Conservation (phyloP, 2,329 filamentous ascomycete species). For the Fusarium longipes region DNA sequence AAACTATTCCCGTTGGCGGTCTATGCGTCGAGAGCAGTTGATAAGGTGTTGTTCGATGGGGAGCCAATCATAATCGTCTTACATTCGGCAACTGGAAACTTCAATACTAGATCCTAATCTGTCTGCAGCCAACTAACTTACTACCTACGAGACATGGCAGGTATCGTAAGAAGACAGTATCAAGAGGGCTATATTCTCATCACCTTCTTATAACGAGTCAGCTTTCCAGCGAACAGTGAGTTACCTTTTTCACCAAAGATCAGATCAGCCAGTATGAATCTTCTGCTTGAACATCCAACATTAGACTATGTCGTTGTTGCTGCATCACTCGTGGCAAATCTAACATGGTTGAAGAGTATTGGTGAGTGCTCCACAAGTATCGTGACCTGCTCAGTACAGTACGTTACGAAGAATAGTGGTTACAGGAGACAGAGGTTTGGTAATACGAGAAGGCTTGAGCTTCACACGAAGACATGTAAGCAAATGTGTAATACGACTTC, state of each 20-base stretch:
- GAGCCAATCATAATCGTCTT: not conserved
- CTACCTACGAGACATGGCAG: too few species aligned
- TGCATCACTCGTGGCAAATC: too few species aligned
- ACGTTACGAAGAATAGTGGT: too few species aligned
- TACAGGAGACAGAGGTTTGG: not conserved
- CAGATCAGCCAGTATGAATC: not conserved
- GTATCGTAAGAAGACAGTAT: not conserved
- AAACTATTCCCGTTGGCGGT: slow-evolving; percentile 2
- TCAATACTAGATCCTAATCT: not conserved
- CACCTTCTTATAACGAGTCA: not conserved
- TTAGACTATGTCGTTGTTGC: too few species aligned
- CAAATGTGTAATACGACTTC: not conserved
- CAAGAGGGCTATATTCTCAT: not conserved
- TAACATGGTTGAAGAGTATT: too few species aligned
- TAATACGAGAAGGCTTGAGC: not conserved
- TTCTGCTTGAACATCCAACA: too few species aligned
- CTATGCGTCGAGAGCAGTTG: not conserved
- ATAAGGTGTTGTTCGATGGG: not conserved
- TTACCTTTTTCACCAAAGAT: not conserved
- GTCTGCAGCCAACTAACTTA: not conserved
- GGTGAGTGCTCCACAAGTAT: not conserved
- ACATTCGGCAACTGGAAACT: not conserved
- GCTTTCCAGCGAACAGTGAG: not conserved
- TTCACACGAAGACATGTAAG: not conserved
- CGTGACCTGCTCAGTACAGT: not conserved